Evolutionary conservation across 2,329 filamentous ascomycete genomes (phyloP).

Genomic region (Zasmidium citrigriseum): DNA sequence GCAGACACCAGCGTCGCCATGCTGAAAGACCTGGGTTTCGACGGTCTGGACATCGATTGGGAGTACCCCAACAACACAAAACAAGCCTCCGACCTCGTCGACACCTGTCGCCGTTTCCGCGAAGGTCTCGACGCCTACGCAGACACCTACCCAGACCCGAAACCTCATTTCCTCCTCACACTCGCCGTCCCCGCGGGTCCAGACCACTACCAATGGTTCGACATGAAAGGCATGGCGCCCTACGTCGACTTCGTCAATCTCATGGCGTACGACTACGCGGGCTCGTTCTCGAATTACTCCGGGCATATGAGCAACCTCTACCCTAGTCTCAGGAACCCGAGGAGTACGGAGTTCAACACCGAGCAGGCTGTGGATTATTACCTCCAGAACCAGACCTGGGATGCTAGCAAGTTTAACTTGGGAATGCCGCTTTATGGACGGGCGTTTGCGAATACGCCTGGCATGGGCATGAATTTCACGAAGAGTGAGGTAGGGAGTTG

Average conservation of each 20-base stretch:
- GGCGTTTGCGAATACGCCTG: slow-evolving; percentile 75
- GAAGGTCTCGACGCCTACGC: slow-evolving; percentile 41
- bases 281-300: slow-evolving; percentile 52
- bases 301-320: slow-evolving; percentile 81
- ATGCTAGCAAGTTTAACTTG: slow-evolving; percentile 74
- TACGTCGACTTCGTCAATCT: slow-evolving; percentile 51
- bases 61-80: slow-evolving; percentile 44
- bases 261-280: slow-evolving; percentile 60
- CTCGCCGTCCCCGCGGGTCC: slow-evolving; percentile 46
- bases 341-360: slow-evolving; percentile 75
- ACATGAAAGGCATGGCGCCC: slow-evolving; percentile 38
- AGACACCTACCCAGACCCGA: slow-evolving; percentile 9
- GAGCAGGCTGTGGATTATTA: slow-evolving; percentile 71
- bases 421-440: slow-evolving; percentile 92
- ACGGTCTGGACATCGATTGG: slow-evolving; percentile 51
- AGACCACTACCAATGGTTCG: slow-evolving; percentile 42
- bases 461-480: slow-evolving; percentile 66
- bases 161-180: slow-evolving; percentile 43
- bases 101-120: slow-evolving; percentile 32
- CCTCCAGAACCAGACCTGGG: slow-evolving; percentile 50
- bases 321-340: slow-evolving; percentile 56
- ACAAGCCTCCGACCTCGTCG: slow-evolving; percentile 42
- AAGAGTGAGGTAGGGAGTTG: slow-evolving; percentile 76
- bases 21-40: slow-evolving; percentile 76
- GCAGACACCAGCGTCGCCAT: slow-evolving; percentile 71